phyloP scores from a whole-genome alignment of 2,329 filamentous ascomycete species.

The Fusarium sublunatum region DNA sequence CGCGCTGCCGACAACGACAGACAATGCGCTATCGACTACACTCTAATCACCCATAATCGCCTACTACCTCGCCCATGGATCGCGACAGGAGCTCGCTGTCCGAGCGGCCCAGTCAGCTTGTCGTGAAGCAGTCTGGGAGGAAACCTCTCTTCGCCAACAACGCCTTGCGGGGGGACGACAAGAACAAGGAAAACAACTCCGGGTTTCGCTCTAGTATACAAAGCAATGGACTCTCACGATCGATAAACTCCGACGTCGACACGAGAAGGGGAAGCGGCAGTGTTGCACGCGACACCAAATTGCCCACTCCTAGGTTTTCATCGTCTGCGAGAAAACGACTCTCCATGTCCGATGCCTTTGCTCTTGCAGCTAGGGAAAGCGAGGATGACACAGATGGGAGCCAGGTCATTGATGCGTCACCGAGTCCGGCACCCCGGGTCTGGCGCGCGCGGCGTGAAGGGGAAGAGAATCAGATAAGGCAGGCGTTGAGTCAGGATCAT shows the following conservation, averaged over 20 bases:
- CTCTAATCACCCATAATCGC: constrained; percentile 23
- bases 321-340: constrained; percentile 51
- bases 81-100: constrained; percentile 41
- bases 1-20: constrained; percentile 24
- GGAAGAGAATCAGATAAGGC: constrained; percentile 49
- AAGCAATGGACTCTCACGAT: constrained; percentile 37
- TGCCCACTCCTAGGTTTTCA: constrained; percentile 50
- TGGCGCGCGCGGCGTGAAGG: constrained; percentile 53
- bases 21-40: constrained; percentile 38
- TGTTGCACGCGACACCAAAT: constrained; percentile 48
- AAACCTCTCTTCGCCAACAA: constrained; percentile 54
- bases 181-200: constrained; percentile 38
- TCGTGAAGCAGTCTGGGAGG: constrained; percentile 55
- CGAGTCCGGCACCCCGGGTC: constrained; percentile 62
- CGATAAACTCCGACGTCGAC: constrained; percentile 44
- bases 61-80: constrained; percentile 38
- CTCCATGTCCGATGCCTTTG: constrained; percentile 58
- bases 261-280: constrained; percentile 39
- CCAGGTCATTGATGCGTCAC: constrained; percentile 57
- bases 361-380: constrained; percentile 48
- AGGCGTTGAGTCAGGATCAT: constrained; percentile 46
- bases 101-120: constrained; percentile 45
- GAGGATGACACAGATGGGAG: constrained; percentile 44
- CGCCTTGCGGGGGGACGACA: constrained; percentile 40
- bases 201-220: constrained; percentile 23